These are phyloP conservation scores for Dipteronia dyeriana DNA, from an alignment of 345 rosid species.

Conservation along the genomic window DNA sequence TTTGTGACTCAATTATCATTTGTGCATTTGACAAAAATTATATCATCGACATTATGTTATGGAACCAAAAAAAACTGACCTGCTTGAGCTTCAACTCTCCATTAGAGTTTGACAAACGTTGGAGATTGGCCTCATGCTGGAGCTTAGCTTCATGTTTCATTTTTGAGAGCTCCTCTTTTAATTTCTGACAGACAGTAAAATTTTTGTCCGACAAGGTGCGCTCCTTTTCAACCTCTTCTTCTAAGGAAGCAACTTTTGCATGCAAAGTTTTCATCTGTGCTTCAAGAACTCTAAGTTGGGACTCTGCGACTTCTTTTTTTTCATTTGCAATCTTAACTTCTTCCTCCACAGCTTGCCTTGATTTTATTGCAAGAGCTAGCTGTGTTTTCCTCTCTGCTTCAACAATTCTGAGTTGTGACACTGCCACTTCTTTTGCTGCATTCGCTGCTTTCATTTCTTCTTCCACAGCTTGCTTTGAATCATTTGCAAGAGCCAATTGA, in stretches of 20 bases:
- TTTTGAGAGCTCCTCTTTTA: constrained; percentile 58
- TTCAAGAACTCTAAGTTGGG: constrained; percentile 52
- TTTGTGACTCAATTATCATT: neutral
- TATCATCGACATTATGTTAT: neutral
- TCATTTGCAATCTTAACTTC: constrained; percentile 43
- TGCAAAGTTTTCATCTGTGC: constrained; percentile 51
- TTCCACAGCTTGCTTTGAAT: constrained; percentile 51
- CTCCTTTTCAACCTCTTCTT: constrained; percentile 40
- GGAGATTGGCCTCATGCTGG: constrained; percentile 41
- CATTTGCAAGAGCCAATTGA: constrained; percentile 40
- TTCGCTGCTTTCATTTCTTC: constrained; percentile 46
- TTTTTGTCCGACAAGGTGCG: constrained; percentile 28
- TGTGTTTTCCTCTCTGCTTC: constrained; percentile 50
- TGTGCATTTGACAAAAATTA: neutral
- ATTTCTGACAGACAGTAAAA: constrained; percentile 36
- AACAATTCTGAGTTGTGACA: constrained; percentile 51
- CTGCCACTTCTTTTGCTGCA: constrained; percentile 43
- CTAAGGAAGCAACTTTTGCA: constrained; percentile 47
- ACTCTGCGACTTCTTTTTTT: constrained; percentile 47
- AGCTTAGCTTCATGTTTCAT: constrained; percentile 50
- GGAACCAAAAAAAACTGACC: constrained; percentile 41
- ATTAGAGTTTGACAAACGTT: constrained; percentile 34
- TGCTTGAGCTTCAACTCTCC: constrained; percentile 55
- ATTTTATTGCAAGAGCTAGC: constrained; percentile 42
- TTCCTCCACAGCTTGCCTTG: constrained; percentile 50